Evolutionary conservation across 177 flowering plant genomes (phyloP), one percentile per base, ranked within the genome.

Genomic region (Vitis hybrid): DNA sequence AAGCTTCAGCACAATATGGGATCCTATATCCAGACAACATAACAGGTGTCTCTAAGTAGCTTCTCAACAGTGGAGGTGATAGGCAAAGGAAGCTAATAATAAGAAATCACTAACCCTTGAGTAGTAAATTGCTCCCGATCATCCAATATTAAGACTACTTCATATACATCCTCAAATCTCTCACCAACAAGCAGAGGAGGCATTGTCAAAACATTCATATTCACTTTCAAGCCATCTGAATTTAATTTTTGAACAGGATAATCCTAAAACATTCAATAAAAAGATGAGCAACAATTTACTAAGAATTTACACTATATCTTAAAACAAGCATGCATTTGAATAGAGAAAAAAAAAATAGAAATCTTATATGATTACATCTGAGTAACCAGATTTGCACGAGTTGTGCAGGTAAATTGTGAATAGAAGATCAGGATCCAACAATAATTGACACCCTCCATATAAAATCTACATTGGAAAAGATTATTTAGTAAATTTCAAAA

Each of bases 71-170:
- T 18, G 18, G 23, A 18, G 26, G 11, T 15, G 15, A 2, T 49
- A 5, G n/a, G 55, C 32, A 17, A 18, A 23, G 26, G 48, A 52
- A 55, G 60, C 34, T 55, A 55, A 55, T 30, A 48, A 55, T 32
- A 13, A 1, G 67, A 69, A 67, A 21, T 9, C 56, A 82, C 94
- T 76, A 14, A 94, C 98, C 94, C 81, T n/a, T 80, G 88, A 26
- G 68, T 76, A 30, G 87, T 78, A 79, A 95, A 95, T 50, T 90
- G 89, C 80, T 95, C 99, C 55, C 99, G 85, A 59, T 90, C 84
- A 81, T 95, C 99, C 86, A 95, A 80, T 79, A 95, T 83, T 73
- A 95, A 72, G 59, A 91, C 71, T 49, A 95, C 93, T 68, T 91
- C 87, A 81, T 91, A 95, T 6, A 68, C 80, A 80, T 95, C 98